Evolutionary conservation across 192 early-diverging fungal genomes (phyloP).

Genomic region (Physocladia obscura): DNA sequence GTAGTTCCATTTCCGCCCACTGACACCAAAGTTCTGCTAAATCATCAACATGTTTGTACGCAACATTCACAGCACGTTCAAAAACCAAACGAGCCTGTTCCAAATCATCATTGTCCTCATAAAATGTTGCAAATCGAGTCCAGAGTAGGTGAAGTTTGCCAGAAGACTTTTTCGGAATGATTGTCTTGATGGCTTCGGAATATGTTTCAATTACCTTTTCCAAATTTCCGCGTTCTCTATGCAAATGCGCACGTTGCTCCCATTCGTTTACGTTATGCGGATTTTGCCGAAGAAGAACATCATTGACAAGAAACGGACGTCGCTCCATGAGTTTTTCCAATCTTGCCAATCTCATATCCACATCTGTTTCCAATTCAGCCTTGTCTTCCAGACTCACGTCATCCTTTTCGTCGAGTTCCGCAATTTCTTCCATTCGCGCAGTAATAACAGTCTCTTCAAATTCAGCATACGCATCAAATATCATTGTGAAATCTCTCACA

Average conservation of each 20-base stretch:
- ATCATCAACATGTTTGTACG: conserved; percentile 77
- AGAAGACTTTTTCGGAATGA: conserved; percentile 73
- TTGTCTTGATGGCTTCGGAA: conserved; percentile 66
- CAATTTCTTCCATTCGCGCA: conserved; percentile 61
- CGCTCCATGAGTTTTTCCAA: conserved; percentile 91
- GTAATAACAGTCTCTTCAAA: conserved; percentile 82
- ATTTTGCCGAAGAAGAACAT: conserved; percentile 87
- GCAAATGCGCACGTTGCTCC: conserved; percentile 81
- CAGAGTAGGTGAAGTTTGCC: conserved; percentile 81
- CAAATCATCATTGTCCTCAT: conserved; percentile 61
- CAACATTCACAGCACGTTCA: conserved; percentile 80
- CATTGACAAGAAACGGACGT: conserved; percentile 89
- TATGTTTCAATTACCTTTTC: conserved; percentile 72
- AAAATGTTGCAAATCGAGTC: conserved; percentile 82
- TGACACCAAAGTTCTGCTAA: conserved; percentile 86
- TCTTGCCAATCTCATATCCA: conserved; percentile 82
- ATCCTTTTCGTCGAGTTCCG: conserved; percentile 46
- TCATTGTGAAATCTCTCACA: conserved; percentile 87
- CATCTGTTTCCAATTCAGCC: conserved; percentile 52
- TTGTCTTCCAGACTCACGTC: conserved; percentile 43
- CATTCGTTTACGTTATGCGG: conserved; percentile 89
- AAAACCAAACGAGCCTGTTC: conserved; percentile 74
- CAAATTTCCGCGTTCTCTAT: conserved; percentile 44
- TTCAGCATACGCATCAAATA: conserved; percentile 96
- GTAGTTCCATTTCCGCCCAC: conserved; percentile 85